phyloP scores from a whole-genome alignment of 1,284 basidiomycete genomes.

The Ceratobasidium sp. region DNA sequence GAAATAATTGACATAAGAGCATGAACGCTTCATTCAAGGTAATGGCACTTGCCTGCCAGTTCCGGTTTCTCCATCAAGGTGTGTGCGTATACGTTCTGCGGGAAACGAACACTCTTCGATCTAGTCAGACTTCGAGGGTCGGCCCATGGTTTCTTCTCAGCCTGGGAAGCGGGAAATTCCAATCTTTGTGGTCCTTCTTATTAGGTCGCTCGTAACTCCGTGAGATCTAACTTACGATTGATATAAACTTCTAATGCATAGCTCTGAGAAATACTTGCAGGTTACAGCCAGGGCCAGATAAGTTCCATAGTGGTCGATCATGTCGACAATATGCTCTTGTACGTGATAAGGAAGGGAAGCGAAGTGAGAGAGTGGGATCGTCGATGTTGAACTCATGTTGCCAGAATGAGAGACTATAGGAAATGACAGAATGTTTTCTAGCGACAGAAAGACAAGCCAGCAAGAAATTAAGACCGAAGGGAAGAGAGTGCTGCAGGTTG shows the following conservation, averaged over 20 bases:
- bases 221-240: background rate
- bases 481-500: too few species aligned
- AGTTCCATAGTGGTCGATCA: slow-evolving; percentile 16
- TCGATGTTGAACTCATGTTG: too few species aligned
- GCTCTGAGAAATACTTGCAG: slow-evolving; percentile 25
- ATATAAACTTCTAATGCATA: slow-evolving; percentile 13
- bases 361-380: too few species aligned
- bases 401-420: too few species aligned
- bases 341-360: slow-evolving; percentile 8
- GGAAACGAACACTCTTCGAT: slow-evolving; percentile 12
- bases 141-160: slow-evolving; percentile 17
- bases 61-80: slow-evolving; percentile 17
- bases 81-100: slow-evolving; percentile 8
- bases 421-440: too few species aligned
- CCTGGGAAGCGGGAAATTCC: slow-evolving; percentile 23
- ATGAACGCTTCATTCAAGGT: background rate
- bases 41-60: background rate
- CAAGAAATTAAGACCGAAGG: too few species aligned
- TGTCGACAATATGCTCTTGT: slow-evolving; percentile 21
- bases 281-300: slow-evolving; percentile 22
- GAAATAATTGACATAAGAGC: background rate
- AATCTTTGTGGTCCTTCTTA: background rate
- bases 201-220: background rate
- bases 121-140: background rate
- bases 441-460: too few species aligned